A percentile compares a stretch with the other conserved stretches of the same genome.
phyloP scores from a whole-genome alignment of 805 yeast species.

The Lipomyces mesembrius region DNA sequence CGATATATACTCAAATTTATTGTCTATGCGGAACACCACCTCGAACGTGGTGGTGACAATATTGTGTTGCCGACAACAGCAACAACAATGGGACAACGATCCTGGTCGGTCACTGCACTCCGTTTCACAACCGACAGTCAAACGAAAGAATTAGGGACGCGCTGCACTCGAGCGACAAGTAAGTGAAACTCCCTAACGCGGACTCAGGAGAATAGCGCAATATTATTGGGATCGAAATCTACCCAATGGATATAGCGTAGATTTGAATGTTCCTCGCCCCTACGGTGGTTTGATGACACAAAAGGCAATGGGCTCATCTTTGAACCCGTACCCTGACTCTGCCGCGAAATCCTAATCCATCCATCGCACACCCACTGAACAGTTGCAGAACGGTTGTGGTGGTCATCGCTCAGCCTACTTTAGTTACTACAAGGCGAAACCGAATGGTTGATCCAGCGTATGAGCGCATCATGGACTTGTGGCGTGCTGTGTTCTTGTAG shows the following conservation, averaged over 20 bases:
- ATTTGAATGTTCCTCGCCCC: background rate
- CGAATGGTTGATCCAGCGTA: too few species aligned
- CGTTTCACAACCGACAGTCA: background rate
- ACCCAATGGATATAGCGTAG: background rate
- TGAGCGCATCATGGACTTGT: too few species aligned
- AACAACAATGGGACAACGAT: too few species aligned
- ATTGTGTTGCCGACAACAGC: background rate
- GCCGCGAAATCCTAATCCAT: too few species aligned
- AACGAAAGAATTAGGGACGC: background rate
- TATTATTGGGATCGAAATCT: background rate
- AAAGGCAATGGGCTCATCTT: background rate
- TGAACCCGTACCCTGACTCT: too few species aligned
- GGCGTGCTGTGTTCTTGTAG: too few species aligned
- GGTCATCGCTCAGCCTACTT: too few species aligned
- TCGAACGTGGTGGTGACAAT: background rate
- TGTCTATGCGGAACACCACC: background rate
- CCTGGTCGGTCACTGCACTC: background rate
- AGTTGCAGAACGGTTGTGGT: too few species aligned
- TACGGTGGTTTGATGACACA: background rate
- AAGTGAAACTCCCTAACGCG: background rate
- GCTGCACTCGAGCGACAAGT: background rate
- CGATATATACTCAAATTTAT: background rate
- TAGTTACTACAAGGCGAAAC: too few species aligned
- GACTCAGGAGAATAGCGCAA: background rate
- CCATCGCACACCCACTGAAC: too few species aligned